Base-by-base conservation (phyloP, 2,329 filamentous ascomycete species). In the Monosporascus sp. region DNA sequence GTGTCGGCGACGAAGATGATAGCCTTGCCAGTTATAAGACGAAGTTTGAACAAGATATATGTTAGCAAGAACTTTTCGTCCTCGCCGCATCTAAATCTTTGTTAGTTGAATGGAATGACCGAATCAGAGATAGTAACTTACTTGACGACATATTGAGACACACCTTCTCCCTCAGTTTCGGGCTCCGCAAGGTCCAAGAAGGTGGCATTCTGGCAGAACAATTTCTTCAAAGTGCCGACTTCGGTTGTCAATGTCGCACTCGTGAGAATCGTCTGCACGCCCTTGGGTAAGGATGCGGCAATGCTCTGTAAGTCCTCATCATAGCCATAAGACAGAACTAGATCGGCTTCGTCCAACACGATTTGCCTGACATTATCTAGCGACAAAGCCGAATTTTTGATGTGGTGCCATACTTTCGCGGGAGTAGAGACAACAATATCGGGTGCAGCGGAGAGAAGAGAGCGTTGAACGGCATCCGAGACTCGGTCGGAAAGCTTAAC, bases 11-110 rank as follows among this genome's bases (percentile, higher is more conserved):
- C 87, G 60, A 91, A 91, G 47, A 90, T 81, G 49, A 90, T 88
- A 54, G 88, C 88, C 70, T 97, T 97, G 58, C 94, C 94, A 69
- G 93, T 96, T 66, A 99, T 87, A 49, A 97, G 76, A 68, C 94
- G 89, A 14, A 97, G 80, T 75, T 96, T 96, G 76, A 97, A 96
- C 66, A 97, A 93, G 55, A 96, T 88, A 65, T 96, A 97, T 18
- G 88, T 84, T 44, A 99, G 74, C 38, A 99, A 74, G 65, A 97
- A 99, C 68, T 99, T 99, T 64, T 97, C 94, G 60, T 97, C 93
- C 72, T 99, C 94, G n/a, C 83, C 90, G 61, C 91, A 96, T 67
- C 83, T 87, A 50, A 37, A 62, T 38, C 67, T 62, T 47, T 52
- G 38, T 50, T 51, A 43, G 20, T 35, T 22, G 22, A 24, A 6